Evolutionary conservation across 2,329 filamentous ascomycete species (phyloP).

Genomic region (Ophiocordyceps robertsii): DNA sequence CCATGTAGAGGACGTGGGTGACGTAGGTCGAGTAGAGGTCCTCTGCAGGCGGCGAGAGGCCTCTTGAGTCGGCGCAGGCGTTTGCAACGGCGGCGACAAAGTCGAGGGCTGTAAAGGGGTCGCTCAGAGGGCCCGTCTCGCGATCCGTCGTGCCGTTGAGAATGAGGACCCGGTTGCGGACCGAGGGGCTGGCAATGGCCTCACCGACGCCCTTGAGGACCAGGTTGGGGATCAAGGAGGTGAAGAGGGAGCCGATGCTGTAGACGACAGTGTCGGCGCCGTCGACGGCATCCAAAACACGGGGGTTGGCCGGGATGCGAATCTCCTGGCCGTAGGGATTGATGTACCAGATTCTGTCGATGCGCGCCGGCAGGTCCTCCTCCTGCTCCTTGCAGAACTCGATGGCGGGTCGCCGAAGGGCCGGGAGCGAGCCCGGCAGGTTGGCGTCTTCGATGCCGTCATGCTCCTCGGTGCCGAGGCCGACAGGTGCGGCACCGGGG

Average conservation of each 20-base stretch:
- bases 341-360: slow-evolving; percentile 87
- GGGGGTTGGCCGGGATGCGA: slow-evolving; percentile 67
- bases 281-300: slow-evolving; percentile 57
- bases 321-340: slow-evolving; percentile 98
- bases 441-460: slow-evolving; percentile 69
- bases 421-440: slow-evolving; percentile 67
- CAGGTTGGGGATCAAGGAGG: slow-evolving; percentile 71
- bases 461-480: slow-evolving; percentile 35
- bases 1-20: slow-evolving; percentile 72
- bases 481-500: slow-evolving; percentile 14
- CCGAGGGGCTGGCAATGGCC: slow-evolving; percentile 27
- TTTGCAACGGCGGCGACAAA: slow-evolving; percentile 71
- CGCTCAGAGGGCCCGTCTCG: slow-evolving; percentile 60
- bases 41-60: slow-evolving; percentile 21
- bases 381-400: slow-evolving; percentile 65
- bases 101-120: slow-evolving; percentile 60
- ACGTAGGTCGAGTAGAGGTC: slow-evolving; percentile 55
- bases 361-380: slow-evolving; percentile 63
- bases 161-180: slow-evolving; percentile 65
- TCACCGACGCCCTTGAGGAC: slow-evolving; percentile 62
- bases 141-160: slow-evolving; percentile 75
- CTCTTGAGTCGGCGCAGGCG: slow-evolving; percentile 57
- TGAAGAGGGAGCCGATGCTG: slow-evolving; percentile 89
- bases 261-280: slow-evolving; percentile 63
- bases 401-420: slow-evolving; percentile 68